Percentiles rank a stretch among this genome's conserved stretches.
Conservation (phyloP, 441 rosid genomes). For the Rhodomyrtus psidioides region DNA sequence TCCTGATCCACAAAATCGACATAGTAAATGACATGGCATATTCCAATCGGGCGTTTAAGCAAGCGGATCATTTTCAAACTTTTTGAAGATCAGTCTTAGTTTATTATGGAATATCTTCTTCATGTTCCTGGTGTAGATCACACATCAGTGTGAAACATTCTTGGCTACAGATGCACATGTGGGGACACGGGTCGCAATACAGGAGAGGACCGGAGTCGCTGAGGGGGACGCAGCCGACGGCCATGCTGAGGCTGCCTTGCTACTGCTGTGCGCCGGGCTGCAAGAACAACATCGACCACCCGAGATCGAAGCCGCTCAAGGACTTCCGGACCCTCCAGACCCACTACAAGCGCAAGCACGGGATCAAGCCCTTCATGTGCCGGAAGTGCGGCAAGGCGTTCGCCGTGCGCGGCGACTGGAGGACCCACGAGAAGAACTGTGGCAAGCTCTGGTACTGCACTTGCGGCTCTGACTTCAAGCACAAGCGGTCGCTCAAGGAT, state of each 20-base stretch:
- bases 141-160: background rate
- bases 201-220: slow-evolving; percentile 94
- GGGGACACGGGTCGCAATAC: slow-evolving; percentile 99
- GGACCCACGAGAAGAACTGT: slow-evolving; percentile 99
- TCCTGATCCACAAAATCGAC: background rate
- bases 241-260: slow-evolving; percentile 91
- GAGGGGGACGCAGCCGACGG: slow-evolving; percentile 90
- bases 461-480: slow-evolving; percentile 96
- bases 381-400: slow-evolving; percentile 86
- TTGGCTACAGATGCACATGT: slow-evolving; percentile 87
- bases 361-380: slow-evolving; percentile 83
- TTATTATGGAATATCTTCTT: background rate
- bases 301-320: slow-evolving; percentile 79
- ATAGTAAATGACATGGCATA: background rate
- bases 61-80: background rate
- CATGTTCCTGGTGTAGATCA: background rate
- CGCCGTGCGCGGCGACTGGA: slow-evolving; percentile 98
- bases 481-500: slow-evolving; percentile 91
- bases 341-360: slow-evolving; percentile 94
- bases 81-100: background rate
- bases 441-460: slow-evolving; percentile 96
- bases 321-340: slow-evolving; percentile 97
- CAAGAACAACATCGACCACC: slow-evolving; percentile 94
- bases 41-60: background rate
- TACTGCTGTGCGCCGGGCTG: slow-evolving; percentile 91